Base-by-base conservation (phyloP, 208 protist species). In the Porcisia deanei region DNA sequence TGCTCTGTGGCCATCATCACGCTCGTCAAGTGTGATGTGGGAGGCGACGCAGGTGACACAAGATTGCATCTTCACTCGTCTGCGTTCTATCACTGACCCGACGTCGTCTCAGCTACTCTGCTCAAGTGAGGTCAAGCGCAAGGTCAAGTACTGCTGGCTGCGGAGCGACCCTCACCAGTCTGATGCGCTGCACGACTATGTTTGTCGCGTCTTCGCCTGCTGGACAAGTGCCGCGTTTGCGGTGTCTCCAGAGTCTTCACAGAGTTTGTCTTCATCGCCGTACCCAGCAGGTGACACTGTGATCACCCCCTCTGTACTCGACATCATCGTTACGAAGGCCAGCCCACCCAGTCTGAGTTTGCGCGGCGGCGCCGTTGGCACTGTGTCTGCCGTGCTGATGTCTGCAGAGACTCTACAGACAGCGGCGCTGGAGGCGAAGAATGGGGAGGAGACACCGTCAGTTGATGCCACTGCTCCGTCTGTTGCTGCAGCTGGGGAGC, bases 341-440 rank as follows among this genome's bases (percentile, higher is more conserved):
- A 65, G 57, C 43, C 77, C 77, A 22, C 22, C 77, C 10, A 73
- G 59, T 25, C 72, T 82, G 41, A 73, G 65, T 3, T 61, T 82
- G 43, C 55, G 65, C 52, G 77, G 77, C 16, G 77, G 77, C 43
- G 72, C 77, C 16, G 67, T 69, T 1, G 77, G 77, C 20, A 74
- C 30, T 10, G 52, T 49, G 22, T 47, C 47, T 39, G 49, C 58
- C 0, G 65, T 82, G 47, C 49, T 82, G 47, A 10, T 82, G 10
- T 64, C 72, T 14, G 72, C 71, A 18, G 77, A 82, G 49, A 82
- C 77, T 12, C 54, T 71, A 10, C 58, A 58, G 0, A 25, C 67
- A 41, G 77, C 77, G 16, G 68, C 34, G 34, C 49, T 72, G 18
- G 66, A 41, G 30, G 47, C 47, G 12, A 49, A 71, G 43, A 6